Evolutionary conservation across 2,329 filamentous ascomycete species (phyloP).

Genomic region (Colletotrichum echinochloae): DNA sequence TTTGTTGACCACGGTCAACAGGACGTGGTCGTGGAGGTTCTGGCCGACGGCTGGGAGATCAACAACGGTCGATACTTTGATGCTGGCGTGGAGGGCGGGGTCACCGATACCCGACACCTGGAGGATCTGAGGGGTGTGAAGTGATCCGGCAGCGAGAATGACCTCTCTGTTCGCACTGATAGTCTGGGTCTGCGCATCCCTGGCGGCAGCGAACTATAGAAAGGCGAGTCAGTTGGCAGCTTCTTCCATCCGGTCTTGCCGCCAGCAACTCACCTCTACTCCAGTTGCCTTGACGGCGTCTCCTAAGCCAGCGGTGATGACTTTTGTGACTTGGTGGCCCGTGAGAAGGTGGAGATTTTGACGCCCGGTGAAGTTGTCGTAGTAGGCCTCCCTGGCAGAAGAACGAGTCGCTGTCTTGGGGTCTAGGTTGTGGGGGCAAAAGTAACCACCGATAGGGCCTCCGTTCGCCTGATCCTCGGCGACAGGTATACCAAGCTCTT

Average conservation of each 20-base stretch:
- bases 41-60: slow-evolving; percentile 40
- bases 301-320: slow-evolving; percentile 35
- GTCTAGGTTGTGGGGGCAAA: slow-evolving; percentile 44
- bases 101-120: slow-evolving; percentile 63
- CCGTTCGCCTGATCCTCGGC: slow-evolving; percentile 40
- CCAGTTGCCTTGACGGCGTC: slow-evolving; percentile 39
- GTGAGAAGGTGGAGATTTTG: slow-evolving; percentile 47
- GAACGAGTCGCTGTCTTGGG: slow-evolving; percentile 45
- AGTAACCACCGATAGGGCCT: slow-evolving; percentile 42
- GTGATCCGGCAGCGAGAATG: slow-evolving; percentile 55
- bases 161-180: slow-evolving; percentile 51
- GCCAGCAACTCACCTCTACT: slow-evolving; percentile 39
- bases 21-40: slow-evolving; percentile 41
- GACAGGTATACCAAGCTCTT: slow-evolving; percentile 41
- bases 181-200: slow-evolving; percentile 7
- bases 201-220: slow-evolving; percentile 26
- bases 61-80: slow-evolving; percentile 36
- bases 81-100: slow-evolving; percentile 27
- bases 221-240: not conserved
- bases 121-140: slow-evolving; percentile 58
- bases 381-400: slow-evolving; percentile 47
- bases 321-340: slow-evolving; percentile 46
- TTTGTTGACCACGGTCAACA: slow-evolving; percentile 31
- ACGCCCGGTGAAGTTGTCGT: slow-evolving; percentile 43
- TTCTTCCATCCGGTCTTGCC: no score